Evolutionary conservation across 2,329 filamentous ascomycete species (phyloP).

Genomic region (Hymenoscyphus scutula): DNA sequence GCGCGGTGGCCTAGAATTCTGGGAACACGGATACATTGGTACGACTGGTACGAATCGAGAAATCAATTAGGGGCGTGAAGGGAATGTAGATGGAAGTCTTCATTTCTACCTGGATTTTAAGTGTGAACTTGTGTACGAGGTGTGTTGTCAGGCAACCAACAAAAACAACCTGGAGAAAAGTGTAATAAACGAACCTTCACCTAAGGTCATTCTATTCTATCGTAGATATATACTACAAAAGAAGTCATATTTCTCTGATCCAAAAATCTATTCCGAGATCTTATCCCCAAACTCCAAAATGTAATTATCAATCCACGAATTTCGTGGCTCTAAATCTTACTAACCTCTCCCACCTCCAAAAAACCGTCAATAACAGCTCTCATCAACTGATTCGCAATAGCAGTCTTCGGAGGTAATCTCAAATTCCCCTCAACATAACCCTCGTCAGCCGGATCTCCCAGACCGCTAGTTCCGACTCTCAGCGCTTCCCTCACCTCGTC

Average conservation of each 20-base stretch:
- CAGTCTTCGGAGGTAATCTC: constrained; percentile 78
- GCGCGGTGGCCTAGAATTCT: not conserved
- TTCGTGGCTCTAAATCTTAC: constrained; percentile 11
- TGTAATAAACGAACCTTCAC: not conserved
- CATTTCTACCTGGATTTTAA: not conserved
- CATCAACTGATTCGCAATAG: constrained; percentile 90
- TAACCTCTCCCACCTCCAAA: constrained; percentile 40
- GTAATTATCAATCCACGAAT: not conserved
- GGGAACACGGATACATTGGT: not conserved
- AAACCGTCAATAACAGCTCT: constrained; percentile 76
- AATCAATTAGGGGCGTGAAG: not conserved
- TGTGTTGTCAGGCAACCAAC: too few species aligned
- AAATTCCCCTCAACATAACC: constrained; percentile 75
- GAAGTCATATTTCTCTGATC: not conserved
- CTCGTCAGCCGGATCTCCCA: constrained; percentile 62
- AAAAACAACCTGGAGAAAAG: not conserved
- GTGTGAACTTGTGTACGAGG: not conserved
- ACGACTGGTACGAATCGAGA: not conserved
- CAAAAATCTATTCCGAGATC: not conserved
- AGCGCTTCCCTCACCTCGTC: constrained; percentile 79
- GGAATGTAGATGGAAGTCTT: not conserved
- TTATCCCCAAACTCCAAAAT: not conserved
- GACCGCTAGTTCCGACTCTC: constrained; percentile 59
- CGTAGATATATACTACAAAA: constrained; percentile 2
- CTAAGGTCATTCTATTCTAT: not conserved